Conservation (phyloP, 345 rosid species). For the Populus ilicifolia region DNA sequence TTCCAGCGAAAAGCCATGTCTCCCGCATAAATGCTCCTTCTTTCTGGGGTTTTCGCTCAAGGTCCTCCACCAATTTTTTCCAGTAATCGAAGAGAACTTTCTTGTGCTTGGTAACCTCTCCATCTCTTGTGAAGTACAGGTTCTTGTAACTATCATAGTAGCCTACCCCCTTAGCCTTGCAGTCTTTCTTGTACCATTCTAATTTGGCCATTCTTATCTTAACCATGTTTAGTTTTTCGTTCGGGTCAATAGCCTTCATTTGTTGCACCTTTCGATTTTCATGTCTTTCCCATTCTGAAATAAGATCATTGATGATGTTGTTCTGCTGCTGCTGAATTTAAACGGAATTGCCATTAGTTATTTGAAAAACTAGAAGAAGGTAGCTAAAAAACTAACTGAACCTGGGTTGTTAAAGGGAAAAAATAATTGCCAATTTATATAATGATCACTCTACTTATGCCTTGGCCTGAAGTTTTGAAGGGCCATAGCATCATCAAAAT, state of each 20-base stretch:
- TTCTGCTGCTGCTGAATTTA: constrained; percentile 12
- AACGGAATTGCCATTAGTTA: not conserved
- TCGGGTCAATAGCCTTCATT: constrained; percentile 19
- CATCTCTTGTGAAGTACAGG: not conserved
- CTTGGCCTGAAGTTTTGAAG: not conserved
- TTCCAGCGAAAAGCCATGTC: constrained; percentile 43
- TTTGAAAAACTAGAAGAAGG: not conserved
- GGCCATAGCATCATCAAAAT: not conserved
- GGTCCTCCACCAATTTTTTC: constrained; percentile 44
- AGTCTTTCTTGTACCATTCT: constrained; percentile 60
- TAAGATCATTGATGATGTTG: constrained; percentile 8
- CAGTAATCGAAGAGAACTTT: constrained; percentile 40
- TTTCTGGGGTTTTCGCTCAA: constrained; percentile 46
- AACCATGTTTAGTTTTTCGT: constrained; percentile 31
- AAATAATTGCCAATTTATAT: not conserved
- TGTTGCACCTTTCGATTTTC: constrained; percentile 14
- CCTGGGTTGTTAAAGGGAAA: not conserved
- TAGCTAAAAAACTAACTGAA: not conserved
- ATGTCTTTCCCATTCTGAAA: constrained; percentile 19
- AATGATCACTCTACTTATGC: not conserved
- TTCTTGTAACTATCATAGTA: constrained; percentile 63
- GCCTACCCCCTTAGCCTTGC: constrained; percentile 27
- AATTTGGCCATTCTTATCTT: constrained; percentile 42
- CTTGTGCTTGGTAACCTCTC: not conserved
- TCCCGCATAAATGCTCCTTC: constrained; percentile 23